Percentiles rank a stretch among this genome's conserved stretches.
Evolutionary conservation across 768 basidiomycete genomes (phyloP).

Genomic region (Boletellus emodensis): DNA sequence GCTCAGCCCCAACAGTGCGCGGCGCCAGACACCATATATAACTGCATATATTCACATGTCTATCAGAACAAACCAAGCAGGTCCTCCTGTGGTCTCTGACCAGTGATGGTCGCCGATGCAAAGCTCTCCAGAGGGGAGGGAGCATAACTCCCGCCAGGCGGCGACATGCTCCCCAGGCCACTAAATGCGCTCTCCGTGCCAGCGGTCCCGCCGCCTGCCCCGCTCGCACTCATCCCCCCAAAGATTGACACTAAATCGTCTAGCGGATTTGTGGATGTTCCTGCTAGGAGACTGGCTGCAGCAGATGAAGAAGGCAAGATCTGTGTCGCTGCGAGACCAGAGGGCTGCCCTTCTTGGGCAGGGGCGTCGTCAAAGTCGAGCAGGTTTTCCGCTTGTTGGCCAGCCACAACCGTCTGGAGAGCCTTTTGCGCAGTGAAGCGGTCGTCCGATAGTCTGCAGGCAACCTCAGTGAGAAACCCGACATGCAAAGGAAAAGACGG

Average conservation of each 20-base stretch:
- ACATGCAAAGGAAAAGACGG: constrained; percentile 23
- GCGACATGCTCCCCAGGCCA: constrained; percentile 17
- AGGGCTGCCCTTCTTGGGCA: constrained; percentile 53
- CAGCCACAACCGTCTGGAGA: constrained; percentile 85
- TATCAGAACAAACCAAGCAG: constrained; percentile 52
- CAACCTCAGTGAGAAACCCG: constrained; percentile 1
- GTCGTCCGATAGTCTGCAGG: constrained; percentile 57
- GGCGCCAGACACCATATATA: too few relatives aligned
- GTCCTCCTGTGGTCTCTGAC: constrained; percentile 45
- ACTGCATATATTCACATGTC: neutral
- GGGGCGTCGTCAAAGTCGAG: constrained; percentile 87
- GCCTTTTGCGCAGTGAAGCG: constrained; percentile 74
- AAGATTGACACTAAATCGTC: constrained; percentile 95
- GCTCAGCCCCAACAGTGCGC: too few relatives aligned
- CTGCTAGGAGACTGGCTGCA: constrained; percentile 68
- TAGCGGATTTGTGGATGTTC: constrained; percentile 82
- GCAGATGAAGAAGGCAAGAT: constrained; percentile 69
- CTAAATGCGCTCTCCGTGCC: constrained; percentile 12
- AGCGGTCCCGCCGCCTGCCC: constrained; percentile 11
- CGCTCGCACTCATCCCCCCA: constrained; percentile 45
- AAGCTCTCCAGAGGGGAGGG: constrained; percentile 22
- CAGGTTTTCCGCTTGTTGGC: constrained; percentile 91
- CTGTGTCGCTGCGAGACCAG: constrained; percentile 74
- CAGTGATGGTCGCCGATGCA: constrained; percentile 14
- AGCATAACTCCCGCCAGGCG: neutral